These are phyloP conservation scores for Beauveria medogensis DNA, from an alignment of 2,329 filamentous ascomycete species.

Conservation along the genomic window DNA sequence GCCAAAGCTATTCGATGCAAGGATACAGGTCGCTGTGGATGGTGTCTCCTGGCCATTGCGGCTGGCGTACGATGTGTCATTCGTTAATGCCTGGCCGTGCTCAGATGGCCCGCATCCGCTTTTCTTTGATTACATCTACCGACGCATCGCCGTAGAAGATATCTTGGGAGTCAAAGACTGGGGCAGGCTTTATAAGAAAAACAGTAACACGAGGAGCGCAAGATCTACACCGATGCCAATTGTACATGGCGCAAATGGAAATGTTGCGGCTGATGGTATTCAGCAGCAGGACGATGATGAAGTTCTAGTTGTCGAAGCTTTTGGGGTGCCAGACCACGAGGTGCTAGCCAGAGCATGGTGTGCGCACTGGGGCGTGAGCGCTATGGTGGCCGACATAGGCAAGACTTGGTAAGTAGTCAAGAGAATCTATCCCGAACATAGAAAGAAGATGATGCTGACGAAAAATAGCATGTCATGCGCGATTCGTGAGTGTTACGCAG, in stretches of 20 bases:
- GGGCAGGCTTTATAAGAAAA: slow-evolving; percentile 38
- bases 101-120: slow-evolving; percentile 57
- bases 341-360: slow-evolving; percentile 72
- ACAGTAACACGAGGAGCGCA: slow-evolving; percentile 20
- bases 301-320: slow-evolving; percentile 64
- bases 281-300: slow-evolving; percentile 49
- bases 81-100: slow-evolving; percentile 58
- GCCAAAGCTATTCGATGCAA: slow-evolving; percentile 50
- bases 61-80: slow-evolving; percentile 57
- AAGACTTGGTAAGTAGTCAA: slow-evolving; percentile 51
- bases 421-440: no score
- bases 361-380: slow-evolving; percentile 64
- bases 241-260: slow-evolving; percentile 17
- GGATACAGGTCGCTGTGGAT: slow-evolving; percentile 55
- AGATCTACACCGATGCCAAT: slow-evolving; percentile 27
- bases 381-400: slow-evolving; percentile 59
- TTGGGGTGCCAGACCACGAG: slow-evolving; percentile 67
- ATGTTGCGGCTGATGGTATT: slow-evolving; percentile 12
- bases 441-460: background rate
- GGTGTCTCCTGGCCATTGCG: slow-evolving; percentile 55
- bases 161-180: slow-evolving; percentile 60
- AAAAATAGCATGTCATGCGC: slow-evolving; percentile 59
- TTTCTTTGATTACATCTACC: slow-evolving; percentile 63
- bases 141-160: slow-evolving; percentile 52
- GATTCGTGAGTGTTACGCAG: slow-evolving; percentile 67